Evolutionary conservation across 2,329 filamentous ascomycete species (phyloP).

Genomic region (Monosporascus sp.): DNA sequence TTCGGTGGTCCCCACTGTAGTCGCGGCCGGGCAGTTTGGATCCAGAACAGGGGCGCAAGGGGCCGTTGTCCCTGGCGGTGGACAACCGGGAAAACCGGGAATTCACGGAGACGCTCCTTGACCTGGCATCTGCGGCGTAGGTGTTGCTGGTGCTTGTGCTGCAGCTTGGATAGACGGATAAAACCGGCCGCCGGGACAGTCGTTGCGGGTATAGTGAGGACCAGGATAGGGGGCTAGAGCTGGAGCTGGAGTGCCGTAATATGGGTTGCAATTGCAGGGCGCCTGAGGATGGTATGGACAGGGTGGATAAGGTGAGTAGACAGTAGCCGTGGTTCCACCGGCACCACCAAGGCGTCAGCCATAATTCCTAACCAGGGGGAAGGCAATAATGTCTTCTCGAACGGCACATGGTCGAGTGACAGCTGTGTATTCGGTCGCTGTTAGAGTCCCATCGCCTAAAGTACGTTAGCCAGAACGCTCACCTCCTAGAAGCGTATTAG

Average conservation of each 20-base stretch:
- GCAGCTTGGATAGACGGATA: constrained; percentile 31
- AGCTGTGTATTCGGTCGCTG: neutral
- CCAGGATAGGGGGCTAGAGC: constrained; percentile 29
- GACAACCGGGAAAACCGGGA: constrained; percentile 6
- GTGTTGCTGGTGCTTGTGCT: constrained; percentile 13
- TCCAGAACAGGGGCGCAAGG: constrained; percentile 9
- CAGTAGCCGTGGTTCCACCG: constrained; percentile 12
- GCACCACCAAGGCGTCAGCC: constrained; percentile 1
- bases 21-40: constrained; percentile 6
- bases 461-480: neutral
- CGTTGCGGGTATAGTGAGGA: constrained; percentile 30
- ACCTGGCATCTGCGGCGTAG: too few relatives aligned
- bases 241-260: neutral
- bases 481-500: neutral
- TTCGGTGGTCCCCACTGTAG: constrained; percentile 1
- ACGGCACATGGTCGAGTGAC: constrained; percentile 2
- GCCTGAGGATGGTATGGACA: constrained; percentile 8
- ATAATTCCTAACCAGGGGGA: neutral
- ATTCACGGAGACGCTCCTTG: neutral
- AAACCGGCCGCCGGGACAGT: constrained; percentile 32
- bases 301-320: constrained; percentile 13
- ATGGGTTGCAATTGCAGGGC: constrained; percentile 11
- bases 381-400: neutral
- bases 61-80: constrained; percentile 2
- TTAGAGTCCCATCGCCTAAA: constrained; percentile 1